Base-by-base conservation (phyloP, 2,329 filamentous ascomycete species). In the Metarhizium sp. region DNA sequence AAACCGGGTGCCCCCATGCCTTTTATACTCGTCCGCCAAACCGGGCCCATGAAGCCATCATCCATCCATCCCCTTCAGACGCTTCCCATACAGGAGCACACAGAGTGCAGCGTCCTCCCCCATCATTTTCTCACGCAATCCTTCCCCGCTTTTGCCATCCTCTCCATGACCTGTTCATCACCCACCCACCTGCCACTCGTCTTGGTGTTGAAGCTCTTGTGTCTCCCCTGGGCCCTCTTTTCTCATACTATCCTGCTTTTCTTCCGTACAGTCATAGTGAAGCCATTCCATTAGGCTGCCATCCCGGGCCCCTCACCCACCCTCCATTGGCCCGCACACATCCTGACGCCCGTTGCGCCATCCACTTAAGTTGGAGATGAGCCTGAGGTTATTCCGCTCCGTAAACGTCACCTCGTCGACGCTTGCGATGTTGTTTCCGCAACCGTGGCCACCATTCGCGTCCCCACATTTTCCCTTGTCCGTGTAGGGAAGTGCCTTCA, bases 1-100 rank as follows among this genome's bases (percentile, higher is more conserved):
- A 8, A 42, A 42, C n/a, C 25, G 55, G 57, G 50, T 32, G 40
- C 18, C 42, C 30, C 30, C 16, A 25, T 48, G 32, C 52, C 50
- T 55, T 59, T 57, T 59, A 57, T 57, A 57, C 55, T 48, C 40
- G 25, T 11, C 42, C 13, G 25, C 32, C 16, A 36, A 10, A 16
- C 38, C 6, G 34, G 32, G 36, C 32, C 14, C 32, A 49, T 46
- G 57, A 59, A 52, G 47, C 53, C 43, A 47, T 57, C 45, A 48
- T 48, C 45, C 43, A 49, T 50, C 36, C 42, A 55, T 43, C 32
- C 29, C 42, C 42, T 20, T 20, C 42, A 45, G n/a, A 45, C 42
- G n/a, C 38, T 16, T 40, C 38, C 14, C 38, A 5, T 14, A 14
- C 4, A 40, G 8, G 3, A 36, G 34, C 13, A 36, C 34, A 13